Conservation (phyloP, 2,329 filamentous ascomycete genomes). For the Aspergillus aculeatinus region DNA sequence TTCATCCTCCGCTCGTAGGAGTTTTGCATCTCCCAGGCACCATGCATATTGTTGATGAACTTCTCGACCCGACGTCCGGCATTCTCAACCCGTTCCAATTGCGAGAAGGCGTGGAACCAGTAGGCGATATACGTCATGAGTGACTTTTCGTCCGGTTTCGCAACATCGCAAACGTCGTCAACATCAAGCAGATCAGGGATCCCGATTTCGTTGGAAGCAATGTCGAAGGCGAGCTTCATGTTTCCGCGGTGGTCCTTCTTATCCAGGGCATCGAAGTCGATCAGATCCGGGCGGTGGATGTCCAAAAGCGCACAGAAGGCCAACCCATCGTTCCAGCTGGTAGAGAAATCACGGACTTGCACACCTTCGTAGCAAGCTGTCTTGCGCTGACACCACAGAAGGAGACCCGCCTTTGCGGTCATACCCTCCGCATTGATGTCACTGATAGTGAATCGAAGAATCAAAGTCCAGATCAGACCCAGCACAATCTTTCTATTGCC, state of each 20-base stretch:
- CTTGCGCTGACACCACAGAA: constrained; percentile 97
- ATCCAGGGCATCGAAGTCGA: constrained; percentile 93
- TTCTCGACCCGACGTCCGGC: constrained; percentile 95
- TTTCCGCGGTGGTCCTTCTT: constrained; percentile 93
- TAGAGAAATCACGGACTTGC: constrained; percentile 89
- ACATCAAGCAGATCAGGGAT: constrained; percentile 95
- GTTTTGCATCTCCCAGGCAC: constrained; percentile 99
- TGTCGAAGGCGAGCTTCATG: constrained; percentile 97
- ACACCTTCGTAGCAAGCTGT: constrained; percentile 98
- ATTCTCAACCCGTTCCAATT: constrained; percentile 98
- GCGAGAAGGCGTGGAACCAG: constrained; percentile 99
- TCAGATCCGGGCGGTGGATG: constrained; percentile 94
- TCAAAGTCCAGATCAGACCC: constrained; percentile 96
- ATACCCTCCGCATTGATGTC: constrained; percentile 98
- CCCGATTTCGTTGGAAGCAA: constrained; percentile 92
- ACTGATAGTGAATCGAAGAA: constrained; percentile 95
- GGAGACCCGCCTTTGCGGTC: constrained; percentile 91
- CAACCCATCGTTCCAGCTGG: constrained; percentile 95
- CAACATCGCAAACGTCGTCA: constrained; percentile 95
- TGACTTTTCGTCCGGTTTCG: constrained; percentile 91
- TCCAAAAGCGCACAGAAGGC: constrained; percentile 95
- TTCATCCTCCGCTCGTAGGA: constrained; percentile 90
- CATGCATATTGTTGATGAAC: constrained; percentile 98
- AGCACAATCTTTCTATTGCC: constrained; percentile 97
- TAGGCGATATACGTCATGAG: constrained; percentile 99